These are phyloP conservation scores for Galeopsis tetrahit DNA, from an alignment of 257 asterid species.

Conservation along the genomic window DNA sequence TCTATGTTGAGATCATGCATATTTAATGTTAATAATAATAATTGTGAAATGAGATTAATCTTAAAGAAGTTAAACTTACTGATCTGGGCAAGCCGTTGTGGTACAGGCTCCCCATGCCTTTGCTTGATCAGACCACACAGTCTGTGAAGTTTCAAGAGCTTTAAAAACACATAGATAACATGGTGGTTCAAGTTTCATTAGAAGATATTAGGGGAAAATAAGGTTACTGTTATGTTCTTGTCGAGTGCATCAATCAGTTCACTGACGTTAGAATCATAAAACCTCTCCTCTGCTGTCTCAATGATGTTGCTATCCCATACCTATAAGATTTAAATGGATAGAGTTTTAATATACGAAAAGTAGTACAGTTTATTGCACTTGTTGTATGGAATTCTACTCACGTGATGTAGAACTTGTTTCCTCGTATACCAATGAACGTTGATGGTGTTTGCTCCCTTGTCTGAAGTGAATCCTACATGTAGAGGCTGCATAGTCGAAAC, in stretches of 20 bases:
- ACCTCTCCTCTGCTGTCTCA: conserved; percentile 67
- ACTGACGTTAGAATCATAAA: conserved; percentile 52
- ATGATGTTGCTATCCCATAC: conserved; percentile 92
- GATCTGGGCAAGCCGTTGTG: conserved; percentile 65
- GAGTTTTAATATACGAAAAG: not conserved
- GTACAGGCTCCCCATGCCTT: conserved; percentile 79
- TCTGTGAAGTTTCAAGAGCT: conserved; percentile 42
- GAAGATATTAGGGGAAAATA: not conserved
- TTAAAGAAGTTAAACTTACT: conserved; percentile 49
- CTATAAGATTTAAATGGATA: conserved; percentile 36
- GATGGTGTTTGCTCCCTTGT: conserved; percentile 72
- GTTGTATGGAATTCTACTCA: conserved; percentile 29
- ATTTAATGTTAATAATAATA: not conserved
- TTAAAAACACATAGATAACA: not conserved
- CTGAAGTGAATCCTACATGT: conserved; percentile 79
- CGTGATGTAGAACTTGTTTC: conserved; percentile 84
- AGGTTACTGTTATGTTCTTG: conserved; percentile 68
- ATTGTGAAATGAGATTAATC: not conserved
- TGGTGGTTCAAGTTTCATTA: not conserved
- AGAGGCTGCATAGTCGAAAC: conserved; percentile 61
- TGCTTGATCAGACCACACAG: conserved; percentile 71
- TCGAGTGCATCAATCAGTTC: conserved; percentile 60
- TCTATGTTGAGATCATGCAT: conserved; percentile 38
- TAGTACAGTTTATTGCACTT: not conserved
- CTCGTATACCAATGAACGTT: conserved; percentile 82